Evolutionary conservation across 1,284 basidiomycete genomes (phyloP).

Genomic region (Cutaneotrichosporon cutaneum): DNA sequence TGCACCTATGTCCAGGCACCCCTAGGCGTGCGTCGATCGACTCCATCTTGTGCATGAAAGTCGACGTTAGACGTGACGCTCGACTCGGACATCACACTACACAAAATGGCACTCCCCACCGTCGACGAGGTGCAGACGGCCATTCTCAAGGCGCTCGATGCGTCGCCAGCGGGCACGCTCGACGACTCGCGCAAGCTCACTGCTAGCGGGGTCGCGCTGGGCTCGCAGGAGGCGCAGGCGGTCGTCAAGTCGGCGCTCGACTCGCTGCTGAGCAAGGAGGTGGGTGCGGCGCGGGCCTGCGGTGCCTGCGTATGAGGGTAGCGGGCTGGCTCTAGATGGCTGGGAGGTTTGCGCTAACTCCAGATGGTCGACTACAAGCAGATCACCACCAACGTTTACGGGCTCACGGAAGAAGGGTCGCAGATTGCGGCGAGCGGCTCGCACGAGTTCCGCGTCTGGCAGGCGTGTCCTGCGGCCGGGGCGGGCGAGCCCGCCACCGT

Average conservation of each 20-base stretch:
- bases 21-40: background rate
- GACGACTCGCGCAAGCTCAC: constrained; percentile 70
- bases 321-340: too few species aligned
- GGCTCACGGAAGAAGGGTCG: constrained; percentile 75
- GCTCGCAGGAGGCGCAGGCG: constrained; percentile 69
- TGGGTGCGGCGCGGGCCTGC: constrained; percentile 48
- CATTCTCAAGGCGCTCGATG: constrained; percentile 69
- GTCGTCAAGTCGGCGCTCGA: constrained; percentile 82
- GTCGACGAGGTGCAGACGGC: constrained; percentile 72
- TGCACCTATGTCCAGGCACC: background rate
- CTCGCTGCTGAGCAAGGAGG: constrained; percentile 80
- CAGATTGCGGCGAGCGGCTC: constrained; percentile 77
- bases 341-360: background rate
- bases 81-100: constrained; percentile 1
- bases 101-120: constrained; percentile 28
- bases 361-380: constrained; percentile 85
- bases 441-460: constrained; percentile 92
- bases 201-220: constrained; percentile 55
- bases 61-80: background rate
- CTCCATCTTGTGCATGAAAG: background rate
- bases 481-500: constrained; percentile 65
- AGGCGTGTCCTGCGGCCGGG: constrained; percentile 70
- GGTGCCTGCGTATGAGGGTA: background rate
- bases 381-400: constrained; percentile 71
- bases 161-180: constrained; percentile 58